These are phyloP conservation scores for Obelidium mucronatum DNA, from an alignment of 192 early-diverging fungal genomes.

Conservation along the genomic window DNA sequence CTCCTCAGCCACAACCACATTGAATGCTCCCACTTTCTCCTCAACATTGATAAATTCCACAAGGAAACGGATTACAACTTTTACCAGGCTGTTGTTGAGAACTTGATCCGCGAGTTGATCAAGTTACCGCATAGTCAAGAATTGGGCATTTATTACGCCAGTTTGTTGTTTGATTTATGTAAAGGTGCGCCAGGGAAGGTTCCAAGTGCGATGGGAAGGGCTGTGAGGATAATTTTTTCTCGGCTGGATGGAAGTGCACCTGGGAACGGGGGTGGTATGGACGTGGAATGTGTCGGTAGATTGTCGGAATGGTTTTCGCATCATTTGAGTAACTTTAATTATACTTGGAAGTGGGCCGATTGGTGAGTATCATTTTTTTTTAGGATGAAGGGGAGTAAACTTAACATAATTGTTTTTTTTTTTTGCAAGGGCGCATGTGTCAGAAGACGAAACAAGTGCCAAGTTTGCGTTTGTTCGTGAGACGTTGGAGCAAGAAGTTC, in stretches of 20 bases:
- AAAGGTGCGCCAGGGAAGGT: conserved; percentile 64
- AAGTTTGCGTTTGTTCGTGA: conserved; percentile 83
- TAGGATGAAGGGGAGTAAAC: background rate
- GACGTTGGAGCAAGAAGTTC: conserved; percentile 83
- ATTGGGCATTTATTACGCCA: conserved; percentile 70
- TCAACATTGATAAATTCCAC: conserved; percentile 57
- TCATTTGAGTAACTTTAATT: conserved; percentile 93
- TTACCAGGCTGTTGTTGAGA: conserved; percentile 62
- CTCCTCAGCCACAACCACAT: conserved; percentile 93
- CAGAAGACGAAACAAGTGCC: conserved; percentile 58
- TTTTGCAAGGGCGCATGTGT: conserved; percentile 45
- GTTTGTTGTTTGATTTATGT: conserved; percentile 75
- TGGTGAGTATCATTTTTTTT: conserved; percentile 63
- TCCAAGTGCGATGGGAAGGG: conserved; percentile 71
- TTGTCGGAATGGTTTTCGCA: conserved; percentile 89
- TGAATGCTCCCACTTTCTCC: conserved; percentile 75
- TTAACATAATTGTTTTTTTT: background rate
- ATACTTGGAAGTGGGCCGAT: conserved; percentile 86
- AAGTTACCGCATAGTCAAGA: conserved; percentile 62
- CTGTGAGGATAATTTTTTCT: conserved; percentile 68
- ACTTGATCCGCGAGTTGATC: conserved; percentile 63
- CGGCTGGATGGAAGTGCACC: conserved; percentile 44
- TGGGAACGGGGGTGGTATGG: conserved; percentile 61
- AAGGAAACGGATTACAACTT: conserved; percentile 52
- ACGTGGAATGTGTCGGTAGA: conserved; percentile 85